phyloP scores from a whole-genome alignment of 176 grass and related monocot genomes.

The Zizania latifolia region DNA sequence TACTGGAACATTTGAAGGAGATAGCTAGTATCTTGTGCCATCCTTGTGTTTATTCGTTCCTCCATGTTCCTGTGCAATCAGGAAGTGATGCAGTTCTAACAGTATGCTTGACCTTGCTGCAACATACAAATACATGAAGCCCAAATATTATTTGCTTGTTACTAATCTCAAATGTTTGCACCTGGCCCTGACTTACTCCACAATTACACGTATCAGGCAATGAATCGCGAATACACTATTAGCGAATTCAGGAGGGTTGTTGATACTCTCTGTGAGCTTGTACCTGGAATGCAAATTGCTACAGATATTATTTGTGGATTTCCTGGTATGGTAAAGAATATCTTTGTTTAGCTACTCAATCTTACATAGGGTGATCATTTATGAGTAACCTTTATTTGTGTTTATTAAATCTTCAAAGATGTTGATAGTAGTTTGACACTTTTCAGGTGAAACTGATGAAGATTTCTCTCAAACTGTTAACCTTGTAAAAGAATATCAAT shows the following conservation, averaged over 20 bases:
- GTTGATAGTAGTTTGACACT: neutral
- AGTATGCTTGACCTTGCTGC: conserved; percentile 41
- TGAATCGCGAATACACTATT: conserved; percentile 89
- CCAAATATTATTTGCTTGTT: neutral
- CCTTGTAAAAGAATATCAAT: conserved; percentile 72
- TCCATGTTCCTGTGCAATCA: conserved; percentile 92
- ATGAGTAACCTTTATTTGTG: neutral
- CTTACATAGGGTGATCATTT: neutral
- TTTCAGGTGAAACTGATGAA: conserved; percentile 81
- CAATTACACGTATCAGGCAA: conserved; percentile 50
- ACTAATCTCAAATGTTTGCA: neutral
- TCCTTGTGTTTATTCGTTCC: conserved; percentile 85
- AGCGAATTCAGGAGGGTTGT: conserved; percentile 77
- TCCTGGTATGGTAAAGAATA: conserved; percentile 57
- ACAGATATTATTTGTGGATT: conserved; percentile 98
- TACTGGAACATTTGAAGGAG: conserved; percentile 98
- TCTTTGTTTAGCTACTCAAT: conserved; percentile 1
- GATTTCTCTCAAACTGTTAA: conserved; percentile 82
- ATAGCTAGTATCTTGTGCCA: conserved; percentile 75
- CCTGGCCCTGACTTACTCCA: neutral
- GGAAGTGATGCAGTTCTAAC: conserved; percentile 81
- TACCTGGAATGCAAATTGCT: conserved; percentile 94
- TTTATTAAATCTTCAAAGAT: neutral
- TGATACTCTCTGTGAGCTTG: conserved; percentile 76
- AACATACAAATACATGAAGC: neutral